Evolutionary conservation across 306 rosid genomes (phyloP), one percentile per base, ranked within the genome.

Genomic region (Lablab purpureus): DNA sequence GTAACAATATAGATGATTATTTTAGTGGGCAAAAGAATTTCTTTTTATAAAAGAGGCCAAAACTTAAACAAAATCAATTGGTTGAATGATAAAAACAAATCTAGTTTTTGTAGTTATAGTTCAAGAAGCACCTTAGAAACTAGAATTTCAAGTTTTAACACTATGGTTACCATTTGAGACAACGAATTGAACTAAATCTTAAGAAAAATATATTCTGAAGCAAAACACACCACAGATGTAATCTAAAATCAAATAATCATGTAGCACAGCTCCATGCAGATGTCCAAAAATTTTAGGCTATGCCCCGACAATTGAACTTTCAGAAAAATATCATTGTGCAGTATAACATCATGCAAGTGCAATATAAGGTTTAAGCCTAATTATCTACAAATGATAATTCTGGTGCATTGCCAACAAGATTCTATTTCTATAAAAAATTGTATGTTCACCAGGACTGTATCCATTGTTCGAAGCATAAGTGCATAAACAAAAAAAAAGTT

Each of bases 1-100:
- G 67, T 30, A 62, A 62, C 68, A 28, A 60, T 62, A 15, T 60
- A 3, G 12, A 60, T 60, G 10, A 59, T 60, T 27, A 43, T 43
- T 43, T 43, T 43, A 10, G 3, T 43, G 1, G 15, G 47, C 4
- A 43, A 7, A 43, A 43, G 15, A 11, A 43, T 11, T 43, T 41
- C 0, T 43, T 10, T 11, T 43, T 15, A 43, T 10, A 43, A 2
- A 12, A 43, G 15, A 43, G 15, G 15, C 15, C 47, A 43, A 43
- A 11, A 43, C 47, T 11, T 43, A 43, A 43, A 12, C 4, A 43
- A 34, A 5, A 34, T 34, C 40, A 2, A 6, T 34, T 34, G 8
- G 6, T 5, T 34, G 9, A 34, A 34, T 34, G 6, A 34, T 34
- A 0, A 34, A 5, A 5, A 34, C 40, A 34, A 45, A 45, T 45